A percentile compares a stretch with the other conserved stretches of the same genome.
Evolutionary conservation across 305 asterid genomes (phyloP).

Genomic region (Nicotiana rustica): DNA sequence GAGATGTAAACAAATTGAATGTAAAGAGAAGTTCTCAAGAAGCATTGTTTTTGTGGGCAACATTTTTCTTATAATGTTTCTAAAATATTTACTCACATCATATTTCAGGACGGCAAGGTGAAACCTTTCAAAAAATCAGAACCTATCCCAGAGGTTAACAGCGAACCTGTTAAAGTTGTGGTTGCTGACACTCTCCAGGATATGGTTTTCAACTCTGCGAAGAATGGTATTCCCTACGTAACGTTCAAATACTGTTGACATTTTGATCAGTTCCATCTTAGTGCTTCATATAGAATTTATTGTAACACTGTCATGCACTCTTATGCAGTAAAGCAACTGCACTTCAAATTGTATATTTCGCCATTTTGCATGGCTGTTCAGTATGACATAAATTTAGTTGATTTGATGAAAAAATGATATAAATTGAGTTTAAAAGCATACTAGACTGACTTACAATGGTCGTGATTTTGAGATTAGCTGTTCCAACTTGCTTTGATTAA

Average conservation of each 20-base stretch:
- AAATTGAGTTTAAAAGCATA: background rate
- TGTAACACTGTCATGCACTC: background rate
- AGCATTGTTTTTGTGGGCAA: background rate
- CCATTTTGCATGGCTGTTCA: background rate
- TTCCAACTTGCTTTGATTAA: background rate
- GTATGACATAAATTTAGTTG: background rate
- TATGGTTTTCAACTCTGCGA: slow-evolving; percentile 62
- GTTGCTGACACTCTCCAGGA: slow-evolving; percentile 78
- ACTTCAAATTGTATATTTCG: background rate
- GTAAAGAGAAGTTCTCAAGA: slow-evolving; percentile 23
- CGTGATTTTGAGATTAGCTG: background rate
- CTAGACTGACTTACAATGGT: background rate
- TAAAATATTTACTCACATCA: slow-evolving; percentile 15
- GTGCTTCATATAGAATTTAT: background rate
- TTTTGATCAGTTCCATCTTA: slow-evolving; percentile 13
- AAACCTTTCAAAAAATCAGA: slow-evolving; percentile 71
- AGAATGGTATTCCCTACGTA: slow-evolving; percentile 55
- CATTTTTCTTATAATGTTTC: slow-evolving; percentile 10
- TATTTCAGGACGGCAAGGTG: slow-evolving; percentile 65
- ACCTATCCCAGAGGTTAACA: slow-evolving; percentile 70
- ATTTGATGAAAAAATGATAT: too few species aligned
- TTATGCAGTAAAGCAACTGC: slow-evolving; percentile 14
- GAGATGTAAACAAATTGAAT: background rate
- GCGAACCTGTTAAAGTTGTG: slow-evolving; percentile 75
- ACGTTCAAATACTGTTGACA: too few species aligned